Percentiles rank a stretch among this genome's conserved stretches.
These are phyloP conservation scores for Naegleria lovaniensis DNA, from an alignment of 208 protist genomes.

Conservation along the genomic window DNA sequence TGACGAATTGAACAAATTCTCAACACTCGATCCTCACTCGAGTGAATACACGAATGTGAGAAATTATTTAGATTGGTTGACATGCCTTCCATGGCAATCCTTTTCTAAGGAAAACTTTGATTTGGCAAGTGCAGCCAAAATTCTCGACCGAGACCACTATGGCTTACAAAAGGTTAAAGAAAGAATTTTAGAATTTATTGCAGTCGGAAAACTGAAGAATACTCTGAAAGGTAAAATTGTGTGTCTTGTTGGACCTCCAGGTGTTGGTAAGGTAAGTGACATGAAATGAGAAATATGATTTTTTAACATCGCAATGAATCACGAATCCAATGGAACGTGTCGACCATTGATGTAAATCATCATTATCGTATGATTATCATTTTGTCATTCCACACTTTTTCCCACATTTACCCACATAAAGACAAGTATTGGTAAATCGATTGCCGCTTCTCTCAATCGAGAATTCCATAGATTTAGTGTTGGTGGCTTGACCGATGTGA, in stretches of 20 bases:
- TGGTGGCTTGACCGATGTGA: slow-evolving; percentile 68
- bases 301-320: not conserved
- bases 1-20: slow-evolving; percentile 47
- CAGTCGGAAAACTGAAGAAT: slow-evolving; percentile 52
- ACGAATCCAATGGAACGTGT: not conserved
- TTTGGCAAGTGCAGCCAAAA: slow-evolving; percentile 40
- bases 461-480: slow-evolving; percentile 72
- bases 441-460: slow-evolving; percentile 48
- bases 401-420: slow-evolving; percentile 45
- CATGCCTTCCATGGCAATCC: slow-evolving; percentile 62
- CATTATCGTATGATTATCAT: too few species aligned
- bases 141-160: slow-evolving; percentile 64
- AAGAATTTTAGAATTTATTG: slow-evolving; percentile 77
- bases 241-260: slow-evolving; percentile 67
- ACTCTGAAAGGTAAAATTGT: slow-evolving; percentile 63
- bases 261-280: slow-evolving; percentile 45
- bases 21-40: slow-evolving; percentile 46
- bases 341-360: too few species aligned
- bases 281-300: not conserved
- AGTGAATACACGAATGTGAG: slow-evolving; percentile 62
- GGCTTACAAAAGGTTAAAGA: slow-evolving; percentile 73
- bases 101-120: slow-evolving; percentile 56
- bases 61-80: slow-evolving; percentile 77
- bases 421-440: slow-evolving; percentile 66
- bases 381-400: not conserved